These are phyloP conservation scores for Psidium friedrichsthalianum DNA, from an alignment of 345 rosid genomes.

Conservation along the genomic window DNA sequence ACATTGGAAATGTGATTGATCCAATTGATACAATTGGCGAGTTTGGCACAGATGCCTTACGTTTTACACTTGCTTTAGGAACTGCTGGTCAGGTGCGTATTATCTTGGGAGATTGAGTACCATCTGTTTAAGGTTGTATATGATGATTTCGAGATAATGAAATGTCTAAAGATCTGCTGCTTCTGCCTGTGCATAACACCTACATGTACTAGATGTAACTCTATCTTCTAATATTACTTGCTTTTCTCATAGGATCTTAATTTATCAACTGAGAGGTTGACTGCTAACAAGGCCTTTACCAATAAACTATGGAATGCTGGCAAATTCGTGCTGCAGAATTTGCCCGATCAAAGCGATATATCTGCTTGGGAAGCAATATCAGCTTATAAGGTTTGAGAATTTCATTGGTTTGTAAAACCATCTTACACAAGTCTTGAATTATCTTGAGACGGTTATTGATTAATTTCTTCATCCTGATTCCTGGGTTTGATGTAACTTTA, in stretches of 20 bases:
- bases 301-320: slow-evolving; percentile 99
- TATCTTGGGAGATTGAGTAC: background rate
- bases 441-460: background rate
- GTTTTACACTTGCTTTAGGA: slow-evolving; percentile 85
- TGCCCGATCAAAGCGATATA: slow-evolving; percentile 54
- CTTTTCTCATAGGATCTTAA: slow-evolving; percentile 60
- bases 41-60: slow-evolving; percentile 91
- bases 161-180: background rate
- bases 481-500: background rate
- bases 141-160: background rate
- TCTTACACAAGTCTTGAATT: background rate
- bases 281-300: slow-evolving; percentile 91
- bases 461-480: background rate
- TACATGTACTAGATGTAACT: background rate
- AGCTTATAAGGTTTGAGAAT: slow-evolving; percentile 43
- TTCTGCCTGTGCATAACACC: background rate
- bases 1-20: slow-evolving; percentile 78
- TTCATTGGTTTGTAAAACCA: background rate
- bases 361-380: slow-evolving; percentile 67
- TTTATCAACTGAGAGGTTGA: slow-evolving; percentile 86
- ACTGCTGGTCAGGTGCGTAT: slow-evolving; percentile 94
- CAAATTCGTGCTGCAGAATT: slow-evolving; percentile 80
- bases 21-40: slow-evolving; percentile 91
- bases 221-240: slow-evolving; percentile 4
- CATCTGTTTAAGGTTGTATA: background rate